Percentiles rank a stretch among this genome's conserved stretches.
Conservation (phyloP, 495 filamentous ascomycete genomes). For the Podospora appendiculata region DNA sequence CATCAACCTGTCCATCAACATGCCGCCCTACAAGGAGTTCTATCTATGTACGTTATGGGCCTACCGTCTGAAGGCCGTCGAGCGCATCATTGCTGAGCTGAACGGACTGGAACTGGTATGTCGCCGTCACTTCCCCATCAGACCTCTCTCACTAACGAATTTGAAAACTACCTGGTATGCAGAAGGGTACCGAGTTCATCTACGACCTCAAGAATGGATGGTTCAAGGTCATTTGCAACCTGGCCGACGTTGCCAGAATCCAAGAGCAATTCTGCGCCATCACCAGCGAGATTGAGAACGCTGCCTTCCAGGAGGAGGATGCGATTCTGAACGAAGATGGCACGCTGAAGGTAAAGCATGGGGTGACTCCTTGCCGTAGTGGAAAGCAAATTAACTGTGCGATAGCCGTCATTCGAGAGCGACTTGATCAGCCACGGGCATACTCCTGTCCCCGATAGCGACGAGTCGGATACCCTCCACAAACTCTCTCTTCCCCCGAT, state of each 20-base stretch:
- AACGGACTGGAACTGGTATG: slow-evolving; percentile 13
- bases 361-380: not conserved
- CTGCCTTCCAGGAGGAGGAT: slow-evolving; percentile 13
- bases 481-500: not conserved
- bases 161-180: not conserved
- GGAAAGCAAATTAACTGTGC: not conserved
- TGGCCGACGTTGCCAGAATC: slow-evolving; percentile 15
- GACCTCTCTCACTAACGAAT: not conserved
- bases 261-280: slow-evolving; percentile 7
- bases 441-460: not conserved
- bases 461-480: not conserved
- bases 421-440: slow-evolving; percentile 2
- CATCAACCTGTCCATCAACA: not conserved
- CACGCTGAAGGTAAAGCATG: slow-evolving; percentile 9
- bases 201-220: slow-evolving; percentile 20
- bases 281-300: slow-evolving; percentile 8
- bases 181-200: slow-evolving; percentile 13
- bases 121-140: not conserved
- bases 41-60: slow-evolving; percentile 25
- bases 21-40: slow-evolving; percentile 15
- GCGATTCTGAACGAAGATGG: slow-evolving; percentile 13
- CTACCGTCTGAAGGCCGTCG: slow-evolving; percentile 20
- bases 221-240: slow-evolving; percentile 24
- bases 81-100: slow-evolving; percentile 15
- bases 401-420: slow-evolving; percentile 3